Conservation (phyloP, 306 rosid genomes). For the Quercus bicolor region DNA sequence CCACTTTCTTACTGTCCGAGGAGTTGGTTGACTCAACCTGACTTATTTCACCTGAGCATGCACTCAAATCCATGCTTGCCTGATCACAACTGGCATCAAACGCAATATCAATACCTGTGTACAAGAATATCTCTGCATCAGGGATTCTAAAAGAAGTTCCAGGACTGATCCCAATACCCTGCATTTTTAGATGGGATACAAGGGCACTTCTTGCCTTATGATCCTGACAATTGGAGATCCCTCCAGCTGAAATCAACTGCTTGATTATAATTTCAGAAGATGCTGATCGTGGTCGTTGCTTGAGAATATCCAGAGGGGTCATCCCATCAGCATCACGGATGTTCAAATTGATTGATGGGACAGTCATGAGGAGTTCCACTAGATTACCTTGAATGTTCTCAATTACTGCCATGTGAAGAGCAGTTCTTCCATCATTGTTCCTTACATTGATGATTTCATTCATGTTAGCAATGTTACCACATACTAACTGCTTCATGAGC, state of each 20-base stretch:
- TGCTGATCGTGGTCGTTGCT: constrained; percentile 50
- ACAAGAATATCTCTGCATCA: constrained; percentile 85
- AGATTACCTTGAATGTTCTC: constrained; percentile 53
- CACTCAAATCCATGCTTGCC: constrained; percentile 35
- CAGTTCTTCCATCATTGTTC: constrained; percentile 83
- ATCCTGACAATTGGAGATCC: constrained; percentile 45
- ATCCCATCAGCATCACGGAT: constrained; percentile 55
- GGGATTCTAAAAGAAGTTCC: constrained; percentile 89
- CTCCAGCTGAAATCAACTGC: constrained; percentile 67
- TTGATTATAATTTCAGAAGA: constrained; percentile 76
- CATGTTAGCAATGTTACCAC: constrained; percentile 33
- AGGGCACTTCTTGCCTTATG: constrained; percentile 41
- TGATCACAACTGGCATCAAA: constrained; percentile 44
- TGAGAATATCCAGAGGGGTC: constrained; percentile 81
- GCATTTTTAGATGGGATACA: constrained; percentile 59
- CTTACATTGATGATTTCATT: constrained; percentile 51
- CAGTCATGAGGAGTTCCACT: constrained; percentile 67
- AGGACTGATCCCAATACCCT: constrained; percentile 65
- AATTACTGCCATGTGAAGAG: constrained; percentile 67
- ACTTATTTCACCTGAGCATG: constrained; percentile 39
- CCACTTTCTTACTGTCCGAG: constrained; percentile 36
- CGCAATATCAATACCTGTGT: constrained; percentile 64
- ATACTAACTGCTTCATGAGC: constrained; percentile 53
- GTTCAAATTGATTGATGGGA: constrained; percentile 63
- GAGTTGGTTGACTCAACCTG: constrained; percentile 38